Evolutionary conservation across 2,329 filamentous ascomycete species (phyloP), one percentile per base, ranked within the genome.

Genomic region (Colletotrichum musae): DNA sequence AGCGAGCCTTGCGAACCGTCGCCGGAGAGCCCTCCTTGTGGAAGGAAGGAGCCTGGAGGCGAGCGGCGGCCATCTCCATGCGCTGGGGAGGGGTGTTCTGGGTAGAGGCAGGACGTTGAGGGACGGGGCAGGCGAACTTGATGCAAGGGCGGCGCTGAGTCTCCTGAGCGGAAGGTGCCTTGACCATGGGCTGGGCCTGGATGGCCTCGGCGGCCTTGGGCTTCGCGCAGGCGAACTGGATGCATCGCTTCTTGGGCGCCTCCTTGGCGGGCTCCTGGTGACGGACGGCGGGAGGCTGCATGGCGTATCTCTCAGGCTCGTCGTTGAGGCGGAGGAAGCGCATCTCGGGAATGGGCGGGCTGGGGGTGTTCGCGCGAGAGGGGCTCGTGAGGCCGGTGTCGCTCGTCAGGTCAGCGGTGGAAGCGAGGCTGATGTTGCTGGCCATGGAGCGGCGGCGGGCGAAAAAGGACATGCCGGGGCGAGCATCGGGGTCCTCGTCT

Each of bases 371-470:
- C 43, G 94, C 93, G 64, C 94, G 87, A n/a, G 94, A 92, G 50
- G 95, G 94, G 75, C 94, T 98, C 18, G 95, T 97, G 68, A 97
- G 83, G 68, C 94, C 95, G 67, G 93, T 96, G 76, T 98, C 96
- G 80, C 95, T 98, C n/a, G 94, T 98, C 66, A 98, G 86, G 73
- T 98, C 95, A 45, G 93, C 93, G 3, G 94, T 97, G 2, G 95
- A 97, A 53, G 93, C 87, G 69, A 92, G 82, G 81, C 94, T 97
- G 73, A 90, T 84, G 77, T 92, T 95, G 84, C 94, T 97, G 78
- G 91, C 92, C 74, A 92, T 91, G 70, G 93, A 95, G 69, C 90
- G 85, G 73, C 87, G 83, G 68, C 87, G 82, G 41, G 80, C 78
- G 24, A 77, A 78, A 61, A 75, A 76, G n/a, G 75, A 73, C 48